A percentile compares a stretch with the other conserved stretches of the same genome.
Evolutionary conservation across 345 rosid genomes (phyloP).

Genomic region (Eucalyptus curtisii): DNA sequence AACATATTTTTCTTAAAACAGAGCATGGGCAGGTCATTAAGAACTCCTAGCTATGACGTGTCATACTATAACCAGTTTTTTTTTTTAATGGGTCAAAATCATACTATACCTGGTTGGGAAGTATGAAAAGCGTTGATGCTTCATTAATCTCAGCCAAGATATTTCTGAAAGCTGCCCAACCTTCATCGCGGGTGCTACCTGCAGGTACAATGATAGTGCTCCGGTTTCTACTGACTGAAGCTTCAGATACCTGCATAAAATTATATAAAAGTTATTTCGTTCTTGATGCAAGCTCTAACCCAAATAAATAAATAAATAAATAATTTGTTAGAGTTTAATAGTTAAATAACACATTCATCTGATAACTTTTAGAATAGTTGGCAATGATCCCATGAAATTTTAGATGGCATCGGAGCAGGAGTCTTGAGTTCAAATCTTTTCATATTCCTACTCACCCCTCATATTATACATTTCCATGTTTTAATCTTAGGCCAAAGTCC

Average conservation of each 20-base stretch:
- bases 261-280: background rate
- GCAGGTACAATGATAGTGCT: conserved; percentile 97
- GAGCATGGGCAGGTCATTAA: background rate
- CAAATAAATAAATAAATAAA: no score
- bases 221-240: conserved; percentile 89
- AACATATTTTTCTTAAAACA: background rate
- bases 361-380: background rate
- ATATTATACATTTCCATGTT: background rate
- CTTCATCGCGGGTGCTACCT: conserved; percentile 81
- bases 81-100: background rate
- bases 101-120: conserved; percentile 63
- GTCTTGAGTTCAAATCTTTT: background rate
- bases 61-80: conserved; percentile 10
- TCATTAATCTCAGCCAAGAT: conserved; percentile 85
- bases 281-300: background rate
- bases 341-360: no score
- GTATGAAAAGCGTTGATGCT: conserved; percentile 57
- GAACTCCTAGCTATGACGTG: background rate
- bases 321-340: no score
- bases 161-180: conserved; percentile 95
- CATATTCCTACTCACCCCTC: background rate
- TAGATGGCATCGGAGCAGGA: background rate
- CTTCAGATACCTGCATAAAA: conserved; percentile 73
- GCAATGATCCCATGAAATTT: background rate
- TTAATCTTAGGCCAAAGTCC: background rate